Evolutionary conservation across 441 rosid species (phyloP), one percentile per base, ranked within the genome.

Genomic region (Aquilaria agallochum): DNA sequence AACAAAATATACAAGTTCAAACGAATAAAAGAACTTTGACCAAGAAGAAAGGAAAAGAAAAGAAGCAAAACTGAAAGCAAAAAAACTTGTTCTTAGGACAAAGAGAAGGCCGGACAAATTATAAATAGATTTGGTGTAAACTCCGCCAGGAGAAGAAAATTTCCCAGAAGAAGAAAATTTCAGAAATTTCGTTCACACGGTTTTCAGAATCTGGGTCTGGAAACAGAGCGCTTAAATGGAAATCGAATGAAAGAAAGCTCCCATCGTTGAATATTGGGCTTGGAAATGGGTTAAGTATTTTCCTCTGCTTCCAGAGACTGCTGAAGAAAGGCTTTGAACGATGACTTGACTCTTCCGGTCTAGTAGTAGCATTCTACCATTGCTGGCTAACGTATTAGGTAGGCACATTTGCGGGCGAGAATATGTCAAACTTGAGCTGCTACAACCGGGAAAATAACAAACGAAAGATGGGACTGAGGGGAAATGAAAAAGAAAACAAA

Each of bases 351-450:
- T 53, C 4, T 6, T 34, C 31, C 32, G 36, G 2, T 53, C 11
- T 53, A 9, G 2, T 31, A 53, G 36, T 11, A 31, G 55, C 55
- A 11, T 33, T 2, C 55, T 52, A 5, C 32, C 11, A 7, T 31
- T 52, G 55, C 4, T 34, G 40, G 5, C 40, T 34, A 34, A 34
- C 40, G 40, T 36, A 36, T 36, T 36, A 3, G 42, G 42, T 36
- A 36, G 6, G 42, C 42, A 8, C 42, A 3, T 4, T 36, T 36
- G 36, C 42, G 13, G 12, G 36, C 57, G 12, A 31, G 36, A 54
- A 54, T 27, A 7, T 54, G 57, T 54, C 57, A 54, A 54, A 54
- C 11, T 9, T 54, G 36, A 54, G 57, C 57, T 53, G 33, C 56
- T 53, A 11, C 31, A 20, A 14, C 31, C 12, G 33, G 31, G 33